Evolutionary conservation across 1,284 basidiomycete genomes (phyloP).

Genomic region (Inonotus obliquus): DNA sequence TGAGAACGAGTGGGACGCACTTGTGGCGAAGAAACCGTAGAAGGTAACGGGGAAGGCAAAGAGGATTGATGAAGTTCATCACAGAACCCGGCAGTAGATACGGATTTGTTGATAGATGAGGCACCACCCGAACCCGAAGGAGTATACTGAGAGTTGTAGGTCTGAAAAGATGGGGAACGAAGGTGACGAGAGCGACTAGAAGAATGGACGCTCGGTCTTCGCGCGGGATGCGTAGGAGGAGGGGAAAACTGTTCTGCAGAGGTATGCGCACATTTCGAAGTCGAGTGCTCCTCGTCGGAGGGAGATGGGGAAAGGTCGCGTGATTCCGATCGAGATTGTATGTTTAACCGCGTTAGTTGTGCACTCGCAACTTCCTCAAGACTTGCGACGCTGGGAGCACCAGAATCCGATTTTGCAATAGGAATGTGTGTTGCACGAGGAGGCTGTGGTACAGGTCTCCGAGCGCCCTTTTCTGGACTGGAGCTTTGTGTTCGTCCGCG

Average conservation of each 20-base stretch:
- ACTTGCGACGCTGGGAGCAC: slow-evolving; percentile 30
- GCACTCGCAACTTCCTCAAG: slow-evolving; percentile 40
- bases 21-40: not conserved
- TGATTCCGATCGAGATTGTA: slow-evolving; percentile 13
- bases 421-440: slow-evolving; percentile 25
- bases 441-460: slow-evolving; percentile 30
- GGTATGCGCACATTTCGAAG: not conserved
- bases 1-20: slow-evolving; percentile 47
- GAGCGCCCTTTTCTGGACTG: slow-evolving; percentile 16
- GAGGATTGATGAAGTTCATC: not conserved
- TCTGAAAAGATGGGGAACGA: slow-evolving; percentile 14
- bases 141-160: not conserved
- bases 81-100: not conserved
- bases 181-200: slow-evolving; percentile 2
- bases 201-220: slow-evolving; percentile 31
- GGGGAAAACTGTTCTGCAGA: slow-evolving; percentile 29
- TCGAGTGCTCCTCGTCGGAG: slow-evolving; percentile 9
- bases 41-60: not conserved
- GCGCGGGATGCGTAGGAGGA: slow-evolving; percentile 58
- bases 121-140: not conserved
- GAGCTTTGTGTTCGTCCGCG: not conserved
- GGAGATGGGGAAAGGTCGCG: slow-evolving; percentile 14
- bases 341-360: slow-evolving; percentile 19
- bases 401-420: slow-evolving; percentile 28
- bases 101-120: not conserved